Base-by-base conservation (phyloP, 176 grass and related monocot species). In the Oryza glaberrima region DNA sequence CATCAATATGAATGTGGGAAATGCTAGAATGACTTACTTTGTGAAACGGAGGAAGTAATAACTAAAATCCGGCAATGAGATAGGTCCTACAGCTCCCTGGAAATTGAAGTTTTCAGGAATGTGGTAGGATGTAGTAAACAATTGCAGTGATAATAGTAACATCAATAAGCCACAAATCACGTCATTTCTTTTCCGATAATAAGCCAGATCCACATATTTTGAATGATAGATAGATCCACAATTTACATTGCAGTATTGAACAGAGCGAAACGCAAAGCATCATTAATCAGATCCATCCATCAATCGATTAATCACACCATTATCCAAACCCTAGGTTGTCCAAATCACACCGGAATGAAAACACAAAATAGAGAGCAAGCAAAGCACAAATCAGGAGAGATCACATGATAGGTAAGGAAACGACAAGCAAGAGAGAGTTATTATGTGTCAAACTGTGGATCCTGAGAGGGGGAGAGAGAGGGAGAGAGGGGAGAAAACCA, bases 281-380 rank as follows among this genome's bases (percentile, higher is more conserved):
- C 61, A 90, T 82, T 22, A 30, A 75, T 7, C 63, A 82, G 74
- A 86, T 78, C 67, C 67, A 76, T 68, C 20, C 34, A 77, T 86
- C 48, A 81, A 81, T 75, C 32, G 46, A 76, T 52, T 84, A 88
- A 89, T 85, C 77, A 89, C 77, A 81, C 70, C 65, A 82, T 72
- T 66, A 90, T 79, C 84, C 63, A 90, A 87, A 83, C 84, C 79
- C 88, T 90, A 90, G 69, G 9, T 5, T n/a, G 26, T 84, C 46
- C 34, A 61, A 22, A 69, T 30, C 46, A 69, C 35, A 73, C 60
- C 61, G 61, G 61, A 74, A 83, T 26, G 11, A 81, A 80, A 46
- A 79, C 47, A 80, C 34, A 68, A 48, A 16, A 58, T 3, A 40
- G 0, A 74, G 16, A 23, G 4, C 17, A 22, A 77, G 11, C 48